Evolutionary conservation across 2,329 filamentous ascomycete genomes (phyloP), one percentile per base, ranked within the genome.

Genomic region (Colletotrichum shisoi): DNA sequence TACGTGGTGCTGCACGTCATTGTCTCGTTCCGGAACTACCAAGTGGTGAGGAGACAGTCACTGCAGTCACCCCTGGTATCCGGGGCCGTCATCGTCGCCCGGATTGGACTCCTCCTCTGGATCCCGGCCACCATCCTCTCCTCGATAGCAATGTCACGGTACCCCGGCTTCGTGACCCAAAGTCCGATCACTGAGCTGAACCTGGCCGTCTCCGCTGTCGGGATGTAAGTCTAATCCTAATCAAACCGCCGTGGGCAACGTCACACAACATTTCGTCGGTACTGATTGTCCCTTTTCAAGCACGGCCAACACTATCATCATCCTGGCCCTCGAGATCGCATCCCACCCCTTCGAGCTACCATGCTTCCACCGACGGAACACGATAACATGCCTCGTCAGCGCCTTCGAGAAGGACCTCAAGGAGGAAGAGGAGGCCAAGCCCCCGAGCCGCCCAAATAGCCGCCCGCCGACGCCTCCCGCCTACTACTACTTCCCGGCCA

Each of bases 1-100:
- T 78, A 78, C 60, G 68, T 77, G 42, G 56, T 62, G n/a, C 67
- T 77, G 3, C 74, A 79, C 52, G 13, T 75, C n/a, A 56, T 73
- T 11, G 74, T 76, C 0, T 71, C 76, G 1, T 69, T 67, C 19
- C 70, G 70, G 3, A 71, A 72, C 11, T 69, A 72, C 39, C 57
- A 67, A 9, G 71, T 74, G 45, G 58, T 70, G 31, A 71, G 71
- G 15, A 58, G 65, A 1, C 72, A 72, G 9, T 62, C 71, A 2
- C 68, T 73, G 13, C 72, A 73, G n/a, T 72, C 74, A 19, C 73
- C 73, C 6, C 70, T 78, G 8, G 74, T 78, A 42, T 73, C 76
- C 8, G 74, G 71, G 63, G 70, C 73, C 39, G 67, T 73, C 49
- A 71, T 78, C 27, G 59, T 75, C 4, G 73, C 74, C 0, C 72